phyloP scores from a whole-genome alignment of 306 rosid genomes.

The Macrotyloma uniflorum region DNA sequence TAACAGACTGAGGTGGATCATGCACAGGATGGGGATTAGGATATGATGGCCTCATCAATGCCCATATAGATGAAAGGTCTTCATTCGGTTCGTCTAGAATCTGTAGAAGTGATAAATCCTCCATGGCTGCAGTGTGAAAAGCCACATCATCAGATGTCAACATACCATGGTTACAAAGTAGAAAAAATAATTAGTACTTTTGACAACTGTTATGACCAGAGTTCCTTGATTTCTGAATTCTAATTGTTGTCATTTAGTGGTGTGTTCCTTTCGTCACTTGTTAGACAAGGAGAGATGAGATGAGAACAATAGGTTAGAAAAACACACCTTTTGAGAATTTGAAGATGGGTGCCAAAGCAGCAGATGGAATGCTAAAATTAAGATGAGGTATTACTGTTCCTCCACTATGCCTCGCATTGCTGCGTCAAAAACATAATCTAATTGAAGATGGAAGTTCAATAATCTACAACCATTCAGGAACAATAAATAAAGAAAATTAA shows the following conservation, averaged over 20 bases:
- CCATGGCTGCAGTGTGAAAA: conserved; percentile 60
- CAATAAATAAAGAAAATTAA: conserved; percentile 12
- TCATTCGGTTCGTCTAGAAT: conserved; percentile 70
- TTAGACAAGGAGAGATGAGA: background rate
- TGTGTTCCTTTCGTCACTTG: background rate
- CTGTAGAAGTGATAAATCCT: conserved; percentile 58
- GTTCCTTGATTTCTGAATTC: conserved; percentile 8
- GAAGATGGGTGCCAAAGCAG: conserved; percentile 73
- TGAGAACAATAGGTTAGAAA: conserved; percentile 6
- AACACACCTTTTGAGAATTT: conserved; percentile 70
- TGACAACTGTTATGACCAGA: background rate
- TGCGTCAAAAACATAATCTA: conserved; percentile 49
- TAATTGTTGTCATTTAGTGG: background rate
- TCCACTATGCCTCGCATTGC: conserved; percentile 94
- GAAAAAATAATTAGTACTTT: background rate
- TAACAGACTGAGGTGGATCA: conserved; percentile 45
- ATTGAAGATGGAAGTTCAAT: conserved; percentile 38
- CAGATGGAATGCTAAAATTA: conserved; percentile 93
- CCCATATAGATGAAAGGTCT: conserved; percentile 80
- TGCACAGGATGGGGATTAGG: conserved; percentile 61
- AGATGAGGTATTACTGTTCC: conserved; percentile 84
- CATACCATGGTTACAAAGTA: conserved; percentile 15
- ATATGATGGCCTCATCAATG: conserved; percentile 74
- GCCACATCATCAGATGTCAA: conserved; percentile 25
- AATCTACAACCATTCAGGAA: conserved; percentile 32